Evolutionary conservation across 345 rosid species (phyloP).

Genomic region (Lepidium africanum): DNA sequence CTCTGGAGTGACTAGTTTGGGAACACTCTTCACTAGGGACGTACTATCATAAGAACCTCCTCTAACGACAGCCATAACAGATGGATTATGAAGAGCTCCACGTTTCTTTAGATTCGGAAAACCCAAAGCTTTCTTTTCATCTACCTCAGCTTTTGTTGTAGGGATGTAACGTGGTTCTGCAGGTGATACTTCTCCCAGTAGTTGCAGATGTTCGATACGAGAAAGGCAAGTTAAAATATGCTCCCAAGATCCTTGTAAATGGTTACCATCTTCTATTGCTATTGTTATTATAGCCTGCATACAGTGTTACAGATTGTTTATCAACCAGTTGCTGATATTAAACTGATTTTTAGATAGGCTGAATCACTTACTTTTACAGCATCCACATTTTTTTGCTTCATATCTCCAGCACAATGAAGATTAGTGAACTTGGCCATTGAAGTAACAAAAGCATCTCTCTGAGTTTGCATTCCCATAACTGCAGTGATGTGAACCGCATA

Average conservation of each 20-base stretch:
- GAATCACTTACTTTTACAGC: constrained; percentile 69
- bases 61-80: constrained; percentile 92
- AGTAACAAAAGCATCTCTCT: constrained; percentile 97
- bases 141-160: constrained; percentile 48
- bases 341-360: not conserved
- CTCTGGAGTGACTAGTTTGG: constrained; percentile 65
- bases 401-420: constrained; percentile 96
- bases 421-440: constrained; percentile 93
- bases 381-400: constrained; percentile 96
- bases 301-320: not conserved
- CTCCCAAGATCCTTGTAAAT: constrained; percentile 96
- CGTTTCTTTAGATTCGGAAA: constrained; percentile 70
- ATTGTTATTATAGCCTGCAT: constrained; percentile 84
- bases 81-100: constrained; percentile 83
- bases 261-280: constrained; percentile 91
- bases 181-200: constrained; percentile 91
- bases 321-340: not conserved
- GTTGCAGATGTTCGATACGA: constrained; percentile 90
- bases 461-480: constrained; percentile 96
- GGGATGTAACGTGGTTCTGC: constrained; percentile 55
- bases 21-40: constrained; percentile 49
- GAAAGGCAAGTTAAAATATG: constrained; percentile 94
- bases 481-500: constrained; percentile 87
- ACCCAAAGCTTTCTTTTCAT: constrained; percentile 60
- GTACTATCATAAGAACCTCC: constrained; percentile 98